phyloP scores from a whole-genome alignment of 306 rosid genomes.

The Vigna trinervia region DNA sequence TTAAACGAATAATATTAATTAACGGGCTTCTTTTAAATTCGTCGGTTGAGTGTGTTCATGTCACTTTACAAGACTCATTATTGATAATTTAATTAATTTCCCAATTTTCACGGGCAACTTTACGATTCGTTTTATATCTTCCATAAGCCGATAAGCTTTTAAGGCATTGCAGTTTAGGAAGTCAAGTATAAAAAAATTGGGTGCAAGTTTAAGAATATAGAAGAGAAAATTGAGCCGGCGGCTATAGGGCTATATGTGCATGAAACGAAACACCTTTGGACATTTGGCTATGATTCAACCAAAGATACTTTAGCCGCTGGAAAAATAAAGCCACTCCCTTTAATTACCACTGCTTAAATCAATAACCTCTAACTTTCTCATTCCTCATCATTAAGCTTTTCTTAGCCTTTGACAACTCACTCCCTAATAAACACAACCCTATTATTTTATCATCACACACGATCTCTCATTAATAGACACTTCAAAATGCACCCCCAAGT shows the following conservation, averaged over 20 bases:
- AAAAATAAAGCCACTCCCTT: conserved; percentile 43
- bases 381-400: conserved; percentile 49
- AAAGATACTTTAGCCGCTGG: conserved; percentile 43
- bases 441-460: neutral
- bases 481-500: neutral
- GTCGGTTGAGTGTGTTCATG: neutral
- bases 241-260: conserved; percentile 41
- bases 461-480: conserved; percentile 2
- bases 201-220: neutral
- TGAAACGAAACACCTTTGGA: conserved; percentile 39
- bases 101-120: neutral
- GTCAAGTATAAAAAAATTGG: neutral
- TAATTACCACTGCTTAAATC: conserved; percentile 42
- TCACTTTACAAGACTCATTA: conserved; percentile 3
- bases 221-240: conserved; percentile 20
- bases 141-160: neutral
- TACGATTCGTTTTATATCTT: neutral
- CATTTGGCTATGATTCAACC: conserved; percentile 41
- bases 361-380: conserved; percentile 49
- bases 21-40: neutral
- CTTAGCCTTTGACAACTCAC: conserved; percentile 45
- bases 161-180: neutral
- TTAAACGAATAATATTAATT: neutral
- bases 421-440: conserved; percentile 20
- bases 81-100: neutral